Evolutionary conservation across 2,329 filamentous ascomycete species (phyloP).

Genomic region (Hirsutella minnesotensis): DNA sequence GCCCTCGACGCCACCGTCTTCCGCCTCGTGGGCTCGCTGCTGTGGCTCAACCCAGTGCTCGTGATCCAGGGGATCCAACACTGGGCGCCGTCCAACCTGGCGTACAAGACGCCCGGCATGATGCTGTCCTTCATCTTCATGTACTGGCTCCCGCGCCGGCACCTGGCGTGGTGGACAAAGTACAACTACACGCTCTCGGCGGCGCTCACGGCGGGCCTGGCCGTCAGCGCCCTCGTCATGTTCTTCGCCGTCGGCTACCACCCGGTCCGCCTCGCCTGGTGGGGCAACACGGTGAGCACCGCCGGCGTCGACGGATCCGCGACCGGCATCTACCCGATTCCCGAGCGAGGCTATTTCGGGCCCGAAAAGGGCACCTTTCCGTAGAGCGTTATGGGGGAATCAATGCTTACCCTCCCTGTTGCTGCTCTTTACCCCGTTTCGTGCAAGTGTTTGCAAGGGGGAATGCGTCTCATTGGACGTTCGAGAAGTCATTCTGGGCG

Average conservation of each 20-base stretch:
- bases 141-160: slow-evolving; percentile 20
- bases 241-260: slow-evolving; percentile 27
- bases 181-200: slow-evolving; percentile 34
- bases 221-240: slow-evolving; percentile 28
- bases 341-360: slow-evolving; percentile 14
- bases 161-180: slow-evolving; percentile 31
- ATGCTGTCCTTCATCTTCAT: slow-evolving; percentile 29
- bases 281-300: slow-evolving; percentile 24
- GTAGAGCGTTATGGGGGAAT: too few species aligned
- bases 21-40: slow-evolving; percentile 22
- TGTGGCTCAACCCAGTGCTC: slow-evolving; percentile 29
- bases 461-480: too few species aligned
- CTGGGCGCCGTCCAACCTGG: slow-evolving; percentile 29
- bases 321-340: slow-evolving; percentile 9
- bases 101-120: slow-evolving; percentile 30
- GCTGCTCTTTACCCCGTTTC: not conserved
- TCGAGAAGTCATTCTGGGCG: too few species aligned
- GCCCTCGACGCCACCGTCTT: slow-evolving; percentile 24
- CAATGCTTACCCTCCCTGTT: too few species aligned
- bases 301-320: slow-evolving; percentile 11
- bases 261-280: slow-evolving; percentile 25
- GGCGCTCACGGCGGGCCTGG: slow-evolving; percentile 28
- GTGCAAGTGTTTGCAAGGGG: not conserved
- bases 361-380: slow-evolving; percentile 13
- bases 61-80: slow-evolving; percentile 29